Conservation (phyloP, 2,329 filamentous ascomycete species). For the Fusarium foetens region DNA sequence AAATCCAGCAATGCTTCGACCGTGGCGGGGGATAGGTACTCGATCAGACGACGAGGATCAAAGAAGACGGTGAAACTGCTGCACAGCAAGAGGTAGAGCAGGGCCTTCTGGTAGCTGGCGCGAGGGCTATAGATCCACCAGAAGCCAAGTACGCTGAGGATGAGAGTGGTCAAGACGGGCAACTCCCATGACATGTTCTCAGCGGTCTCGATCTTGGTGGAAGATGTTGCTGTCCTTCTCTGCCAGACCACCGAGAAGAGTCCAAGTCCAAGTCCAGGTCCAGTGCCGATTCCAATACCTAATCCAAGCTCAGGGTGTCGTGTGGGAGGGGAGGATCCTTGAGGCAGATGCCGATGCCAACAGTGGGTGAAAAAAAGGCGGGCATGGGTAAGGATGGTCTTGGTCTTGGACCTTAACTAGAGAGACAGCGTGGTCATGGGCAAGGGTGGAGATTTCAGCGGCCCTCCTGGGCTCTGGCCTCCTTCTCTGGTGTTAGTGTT, state of each 20-base stretch:
- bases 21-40: constrained; percentile 45
- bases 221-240: constrained; percentile 29
- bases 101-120: constrained; percentile 46
- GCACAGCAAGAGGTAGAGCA: constrained; percentile 48
- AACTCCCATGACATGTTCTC: constrained; percentile 59
- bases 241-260: constrained; percentile 34
- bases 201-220: constrained; percentile 44
- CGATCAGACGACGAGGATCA: constrained; percentile 47
- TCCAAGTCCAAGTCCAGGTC: constrained; percentile 17
- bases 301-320: constrained; percentile 28
- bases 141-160: constrained; percentile 52
- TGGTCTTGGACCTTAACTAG: constrained; percentile 23
- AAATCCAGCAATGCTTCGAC: constrained; percentile 52
- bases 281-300: constrained; percentile 15
- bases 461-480: background rate
- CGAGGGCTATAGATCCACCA: constrained; percentile 52
- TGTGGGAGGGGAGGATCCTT: constrained; percentile 41
- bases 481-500: constrained; percentile 5
- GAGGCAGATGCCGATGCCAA: constrained; percentile 42
- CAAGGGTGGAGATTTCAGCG: constrained; percentile 16
- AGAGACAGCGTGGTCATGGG: constrained; percentile 24
- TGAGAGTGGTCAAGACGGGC: constrained; percentile 53
- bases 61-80: constrained; percentile 49
- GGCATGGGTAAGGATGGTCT: constrained; percentile 37
- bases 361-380: constrained; percentile 43